phyloP scores from a whole-genome alignment of 306 rosid genomes.

The Cucumis sativus region Cucumber_9930_V3 NC_026657.2:5909501-5910000 shows the following conservation, averaged over 20 bases:
- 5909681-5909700: not conserved
- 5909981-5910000: slow-evolving; percentile 10
- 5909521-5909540: not conserved
- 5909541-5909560: not conserved
- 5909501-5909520: too few species aligned
- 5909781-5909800: not conserved
- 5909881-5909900: slow-evolving; percentile 51
- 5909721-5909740: not conserved
- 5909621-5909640: not conserved
- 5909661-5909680: not conserved
- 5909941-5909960: slow-evolving; percentile 10
- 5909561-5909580: not conserved
- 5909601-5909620: not conserved
- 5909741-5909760: not conserved
- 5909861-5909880: slow-evolving; percentile 31
- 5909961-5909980: slow-evolving; percentile 13
- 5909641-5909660: slow-evolving; percentile 1
- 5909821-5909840: slow-evolving; percentile 46
- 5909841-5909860: slow-evolving; percentile 24
- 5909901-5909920: slow-evolving; percentile 87
- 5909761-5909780: not conserved
- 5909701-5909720: slow-evolving; percentile 11
- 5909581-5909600: not conserved
- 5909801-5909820: slow-evolving; percentile 15
- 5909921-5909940: slow-evolving; percentile 43